Percentiles rank a stretch among this genome's conserved stretches.
Evolutionary conservation across 2,329 filamentous ascomycete genomes (phyloP).

Genomic region (Calonectria crousiana): DNA sequence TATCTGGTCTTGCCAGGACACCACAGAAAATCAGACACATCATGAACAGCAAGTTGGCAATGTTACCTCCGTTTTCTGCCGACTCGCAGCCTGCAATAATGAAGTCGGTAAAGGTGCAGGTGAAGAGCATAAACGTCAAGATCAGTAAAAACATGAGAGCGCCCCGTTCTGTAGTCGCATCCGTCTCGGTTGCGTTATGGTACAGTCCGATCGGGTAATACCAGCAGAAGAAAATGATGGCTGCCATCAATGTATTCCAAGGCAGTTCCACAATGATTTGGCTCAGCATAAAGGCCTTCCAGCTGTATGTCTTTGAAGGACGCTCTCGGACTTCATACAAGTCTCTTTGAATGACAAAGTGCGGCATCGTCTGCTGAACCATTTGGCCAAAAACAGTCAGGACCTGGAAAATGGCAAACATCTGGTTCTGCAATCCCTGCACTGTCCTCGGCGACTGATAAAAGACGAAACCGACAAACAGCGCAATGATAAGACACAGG

Average conservation of each 20-base stretch:
- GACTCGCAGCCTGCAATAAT: slow-evolving; percentile 73
- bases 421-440: slow-evolving; percentile 78
- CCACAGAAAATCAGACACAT: slow-evolving; percentile 62
- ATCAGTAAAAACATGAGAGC: slow-evolving; percentile 75
- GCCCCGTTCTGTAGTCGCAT: slow-evolving; percentile 66
- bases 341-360: slow-evolving; percentile 76
- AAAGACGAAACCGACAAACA: slow-evolving; percentile 73
- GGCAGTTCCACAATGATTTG: slow-evolving; percentile 79
- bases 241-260: slow-evolving; percentile 74
- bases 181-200: slow-evolving; percentile 65
- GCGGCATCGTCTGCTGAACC: slow-evolving; percentile 76
- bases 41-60: slow-evolving; percentile 75
- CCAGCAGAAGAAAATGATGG: slow-evolving; percentile 75
- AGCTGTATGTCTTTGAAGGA: slow-evolving; percentile 76
- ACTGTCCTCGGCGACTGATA: slow-evolving; percentile 67
- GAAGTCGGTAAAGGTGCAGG: slow-evolving; percentile 75
- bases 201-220: slow-evolving; percentile 79
- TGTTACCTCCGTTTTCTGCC: slow-evolving; percentile 75
- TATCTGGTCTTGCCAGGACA: slow-evolving; percentile 53
- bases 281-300: slow-evolving; percentile 74
- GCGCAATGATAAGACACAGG: slow-evolving; percentile 32
- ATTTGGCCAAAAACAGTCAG: slow-evolving; percentile 76
- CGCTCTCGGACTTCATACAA: slow-evolving; percentile 77
- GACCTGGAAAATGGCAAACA: slow-evolving; percentile 76
- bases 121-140: slow-evolving; percentile 73